These are phyloP conservation scores for Penicillium sp. DNA, from an alignment of 2,329 filamentous ascomycete genomes.

Conservation along the genomic window DNA sequence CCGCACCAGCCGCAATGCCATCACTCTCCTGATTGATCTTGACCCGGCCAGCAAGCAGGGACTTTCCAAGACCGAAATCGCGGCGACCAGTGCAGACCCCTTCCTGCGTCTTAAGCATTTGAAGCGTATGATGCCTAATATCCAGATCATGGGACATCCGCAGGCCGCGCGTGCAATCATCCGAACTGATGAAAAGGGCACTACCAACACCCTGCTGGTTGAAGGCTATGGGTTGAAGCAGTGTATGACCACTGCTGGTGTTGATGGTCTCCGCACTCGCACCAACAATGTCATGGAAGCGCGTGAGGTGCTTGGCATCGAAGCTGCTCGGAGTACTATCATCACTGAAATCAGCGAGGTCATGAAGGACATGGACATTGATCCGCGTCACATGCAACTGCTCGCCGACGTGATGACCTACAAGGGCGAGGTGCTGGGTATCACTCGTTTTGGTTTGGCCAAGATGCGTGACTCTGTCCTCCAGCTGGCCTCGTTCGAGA, in stretches of 20 bases:
- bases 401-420: constrained; percentile 98
- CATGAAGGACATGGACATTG: constrained; percentile 92
- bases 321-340: constrained; percentile 86
- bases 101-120: constrained; percentile 69
- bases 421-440: constrained; percentile 93
- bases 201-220: constrained; percentile 69
- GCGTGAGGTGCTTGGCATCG: constrained; percentile 81
- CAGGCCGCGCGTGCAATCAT: constrained; percentile 84
- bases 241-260: constrained; percentile 91
- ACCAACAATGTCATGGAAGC: constrained; percentile 91
- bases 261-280: constrained; percentile 66
- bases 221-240: constrained; percentile 87
- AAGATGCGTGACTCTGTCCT: constrained; percentile 95
- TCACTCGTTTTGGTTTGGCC: constrained; percentile 89
- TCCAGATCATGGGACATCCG: constrained; percentile 86
- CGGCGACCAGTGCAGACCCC: constrained; percentile 39
- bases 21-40: constrained; percentile 65
- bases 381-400: constrained; percentile 95
- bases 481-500: constrained; percentile 93
- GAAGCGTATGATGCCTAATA: constrained; percentile 70
- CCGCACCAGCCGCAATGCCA: constrained; percentile 45
- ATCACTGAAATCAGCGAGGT: constrained; percentile 80
- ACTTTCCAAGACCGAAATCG: constrained; percentile 39
- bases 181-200: constrained; percentile 65
- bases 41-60: constrained; percentile 29